Evolutionary conservation across 116 monocot species (phyloP).

Genomic region (Phalaenopsis hybrid): DNA sequence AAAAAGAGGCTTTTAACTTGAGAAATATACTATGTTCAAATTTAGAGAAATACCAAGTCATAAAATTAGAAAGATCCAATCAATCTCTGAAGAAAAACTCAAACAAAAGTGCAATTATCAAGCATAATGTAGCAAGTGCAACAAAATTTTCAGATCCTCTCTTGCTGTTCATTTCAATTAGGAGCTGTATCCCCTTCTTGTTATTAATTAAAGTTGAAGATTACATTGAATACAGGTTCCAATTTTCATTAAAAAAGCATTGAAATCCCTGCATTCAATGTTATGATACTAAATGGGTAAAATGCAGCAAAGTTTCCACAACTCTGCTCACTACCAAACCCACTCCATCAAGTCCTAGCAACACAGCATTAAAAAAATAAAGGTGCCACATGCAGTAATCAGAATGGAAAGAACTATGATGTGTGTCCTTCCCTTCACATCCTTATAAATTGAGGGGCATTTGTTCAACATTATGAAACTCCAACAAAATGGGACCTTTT

Average conservation of each 20-base stretch:
- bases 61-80: not conserved
- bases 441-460: not conserved
- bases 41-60: not conserved
- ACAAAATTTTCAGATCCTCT: not conserved
- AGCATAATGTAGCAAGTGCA: not conserved
- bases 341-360: no score
- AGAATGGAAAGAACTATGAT: not conserved
- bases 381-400: not conserved
- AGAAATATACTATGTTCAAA: not conserved
- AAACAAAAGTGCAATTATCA: not conserved
- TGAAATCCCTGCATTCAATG: not conserved
- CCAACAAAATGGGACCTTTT: not conserved
- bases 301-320: not conserved
- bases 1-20: not conserved
- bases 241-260: not conserved
- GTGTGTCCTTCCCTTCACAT: not conserved
- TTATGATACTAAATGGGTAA: not conserved
- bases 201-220: not conserved
- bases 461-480: not conserved
- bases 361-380: not conserved
- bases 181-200: not conserved
- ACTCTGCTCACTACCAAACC: not conserved
- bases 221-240: not conserved
- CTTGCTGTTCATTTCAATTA: not conserved
- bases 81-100: not conserved